phyloP scores from a whole-genome alignment of 2,329 filamentous ascomycete genomes.

The Neonectria neomacrospora region DNA sequence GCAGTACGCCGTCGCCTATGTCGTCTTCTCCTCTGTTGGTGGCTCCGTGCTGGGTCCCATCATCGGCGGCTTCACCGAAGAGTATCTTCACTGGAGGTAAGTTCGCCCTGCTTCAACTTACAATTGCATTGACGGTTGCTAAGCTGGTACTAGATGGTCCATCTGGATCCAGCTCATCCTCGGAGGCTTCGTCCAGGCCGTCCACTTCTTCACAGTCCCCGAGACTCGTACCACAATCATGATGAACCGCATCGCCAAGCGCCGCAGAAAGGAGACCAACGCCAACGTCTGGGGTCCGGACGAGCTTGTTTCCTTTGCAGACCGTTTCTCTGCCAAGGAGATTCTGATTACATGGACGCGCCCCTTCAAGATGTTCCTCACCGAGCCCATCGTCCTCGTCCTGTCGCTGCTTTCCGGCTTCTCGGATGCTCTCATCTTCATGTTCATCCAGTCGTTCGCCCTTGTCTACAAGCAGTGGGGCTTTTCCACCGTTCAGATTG shows the following conservation, averaged over 20 bases:
- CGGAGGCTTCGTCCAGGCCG: constrained; percentile 72
- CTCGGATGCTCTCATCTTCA: constrained; percentile 80
- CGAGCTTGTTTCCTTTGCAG: constrained; percentile 71
- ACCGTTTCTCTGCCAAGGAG: constrained; percentile 69
- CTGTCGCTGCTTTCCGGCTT: constrained; percentile 78
- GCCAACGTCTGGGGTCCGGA: constrained; percentile 77
- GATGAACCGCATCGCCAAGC: constrained; percentile 83
- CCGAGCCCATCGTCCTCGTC: constrained; percentile 78
- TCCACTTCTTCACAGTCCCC: constrained; percentile 77
- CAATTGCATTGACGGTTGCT: not conserved
- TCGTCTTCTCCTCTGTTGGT: constrained; percentile 82
- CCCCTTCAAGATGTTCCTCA: constrained; percentile 78
- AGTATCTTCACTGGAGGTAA: constrained; percentile 74
- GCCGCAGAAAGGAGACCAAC: constrained; percentile 69
- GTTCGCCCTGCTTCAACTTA: not conserved
- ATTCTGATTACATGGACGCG: constrained; percentile 68
- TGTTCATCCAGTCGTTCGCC: constrained; percentile 77
- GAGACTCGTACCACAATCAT: constrained; percentile 82
- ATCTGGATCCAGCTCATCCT: constrained; percentile 91
- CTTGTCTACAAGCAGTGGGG: constrained; percentile 76
- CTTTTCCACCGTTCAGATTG: constrained; percentile 67
- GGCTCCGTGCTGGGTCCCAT: constrained; percentile 82
- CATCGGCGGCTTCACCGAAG: constrained; percentile 79
- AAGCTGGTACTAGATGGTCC: constrained; percentile 58
- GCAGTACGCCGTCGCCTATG: constrained; percentile 80